Evolutionary conservation across 2,329 filamentous ascomycete genomes (phyloP).

Genomic region (Aspergillaceae sp.): DNA sequence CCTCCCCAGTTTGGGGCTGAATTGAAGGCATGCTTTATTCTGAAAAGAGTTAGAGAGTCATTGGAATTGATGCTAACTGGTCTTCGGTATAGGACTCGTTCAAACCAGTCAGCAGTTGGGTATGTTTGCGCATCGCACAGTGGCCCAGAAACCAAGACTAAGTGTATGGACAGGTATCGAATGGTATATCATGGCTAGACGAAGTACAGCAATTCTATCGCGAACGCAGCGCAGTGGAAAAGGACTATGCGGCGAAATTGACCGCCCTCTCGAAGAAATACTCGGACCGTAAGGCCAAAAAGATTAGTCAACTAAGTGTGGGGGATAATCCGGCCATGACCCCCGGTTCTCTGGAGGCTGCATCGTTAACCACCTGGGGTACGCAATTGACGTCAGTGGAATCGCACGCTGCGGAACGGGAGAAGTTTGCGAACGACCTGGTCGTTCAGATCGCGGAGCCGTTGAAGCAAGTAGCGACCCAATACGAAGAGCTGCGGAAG

Average conservation of each 20-base stretch:
- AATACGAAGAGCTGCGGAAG: constrained; percentile 89
- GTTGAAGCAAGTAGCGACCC: constrained; percentile 61
- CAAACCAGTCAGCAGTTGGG: constrained; percentile 88
- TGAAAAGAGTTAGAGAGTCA: too few species aligned
- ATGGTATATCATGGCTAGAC: constrained; percentile 89
- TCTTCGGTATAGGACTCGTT: constrained; percentile 70
- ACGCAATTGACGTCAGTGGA: constrained; percentile 89
- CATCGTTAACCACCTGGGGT: constrained; percentile 93
- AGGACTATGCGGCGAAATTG: constrained; percentile 89
- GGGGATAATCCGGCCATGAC: constrained; percentile 90
- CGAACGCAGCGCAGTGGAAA: constrained; percentile 87
- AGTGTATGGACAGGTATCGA: constrained; percentile 49
- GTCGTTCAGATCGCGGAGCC: constrained; percentile 77
- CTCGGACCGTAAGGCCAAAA: constrained; percentile 92
- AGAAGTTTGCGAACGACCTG: constrained; percentile 71
- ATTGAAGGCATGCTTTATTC: constrained; percentile 61
- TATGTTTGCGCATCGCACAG: constrained; percentile 27
- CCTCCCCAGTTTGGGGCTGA: constrained; percentile 85
- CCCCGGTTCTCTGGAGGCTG: constrained; percentile 89
- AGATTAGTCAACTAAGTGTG: constrained; percentile 77
- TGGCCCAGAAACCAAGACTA: constrained; percentile 11
- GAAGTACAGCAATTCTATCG: constrained; percentile 97
- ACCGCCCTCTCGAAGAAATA: constrained; percentile 87
- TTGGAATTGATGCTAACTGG: background rate
- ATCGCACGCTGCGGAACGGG: constrained; percentile 77